Percentiles rank a stretch among this genome's conserved stretches.
Evolutionary conservation across 495 filamentous ascomycete genomes (phyloP).

Genomic region (Aspergillus baeticus): DNA sequence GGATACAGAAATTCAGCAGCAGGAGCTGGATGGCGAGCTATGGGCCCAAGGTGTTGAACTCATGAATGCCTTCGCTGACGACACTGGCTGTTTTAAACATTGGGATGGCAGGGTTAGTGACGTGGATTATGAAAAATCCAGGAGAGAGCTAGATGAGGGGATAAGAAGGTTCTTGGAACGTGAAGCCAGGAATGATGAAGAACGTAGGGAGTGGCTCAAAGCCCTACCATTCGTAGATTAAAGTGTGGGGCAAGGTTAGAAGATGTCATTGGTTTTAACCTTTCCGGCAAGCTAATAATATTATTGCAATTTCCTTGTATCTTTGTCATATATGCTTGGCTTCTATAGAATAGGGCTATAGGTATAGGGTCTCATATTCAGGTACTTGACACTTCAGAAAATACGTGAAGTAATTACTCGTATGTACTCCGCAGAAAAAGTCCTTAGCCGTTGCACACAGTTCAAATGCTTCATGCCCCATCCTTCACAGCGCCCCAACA

Average conservation of each 20-base stretch:
- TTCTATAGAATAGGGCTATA: too few species aligned
- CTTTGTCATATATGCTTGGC: too few species aligned
- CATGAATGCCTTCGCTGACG: constrained; percentile 23
- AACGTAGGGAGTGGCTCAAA: constrained; percentile 23
- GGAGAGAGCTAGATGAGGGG: constrained; percentile 24
- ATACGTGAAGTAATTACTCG: too few species aligned
- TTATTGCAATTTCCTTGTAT: too few species aligned
- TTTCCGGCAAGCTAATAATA: too few species aligned
- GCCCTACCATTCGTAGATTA: constrained; percentile 25
- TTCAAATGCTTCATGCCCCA: too few species aligned
- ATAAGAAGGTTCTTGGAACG: constrained; percentile 23
- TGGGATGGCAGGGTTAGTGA: constrained; percentile 27
- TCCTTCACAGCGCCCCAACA: too few species aligned
- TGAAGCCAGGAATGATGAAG: constrained; percentile 25
- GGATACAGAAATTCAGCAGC: constrained; percentile 17
- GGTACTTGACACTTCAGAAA: too few species aligned
- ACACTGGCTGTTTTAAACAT: constrained; percentile 28
- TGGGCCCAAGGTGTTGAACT: constrained; percentile 27
- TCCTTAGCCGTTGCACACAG: too few species aligned
- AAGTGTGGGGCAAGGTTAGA: constrained; percentile 6
- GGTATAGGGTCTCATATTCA: too few species aligned
- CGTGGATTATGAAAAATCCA: constrained; percentile 21
- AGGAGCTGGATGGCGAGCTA: constrained; percentile 23
- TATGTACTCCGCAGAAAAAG: too few species aligned
- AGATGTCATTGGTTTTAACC: constrained; percentile 10